These are phyloP conservation scores for Hypoxylon sp. DNA, from an alignment of 2,329 filamentous ascomycete genomes.

Conservation along the genomic window DNA sequence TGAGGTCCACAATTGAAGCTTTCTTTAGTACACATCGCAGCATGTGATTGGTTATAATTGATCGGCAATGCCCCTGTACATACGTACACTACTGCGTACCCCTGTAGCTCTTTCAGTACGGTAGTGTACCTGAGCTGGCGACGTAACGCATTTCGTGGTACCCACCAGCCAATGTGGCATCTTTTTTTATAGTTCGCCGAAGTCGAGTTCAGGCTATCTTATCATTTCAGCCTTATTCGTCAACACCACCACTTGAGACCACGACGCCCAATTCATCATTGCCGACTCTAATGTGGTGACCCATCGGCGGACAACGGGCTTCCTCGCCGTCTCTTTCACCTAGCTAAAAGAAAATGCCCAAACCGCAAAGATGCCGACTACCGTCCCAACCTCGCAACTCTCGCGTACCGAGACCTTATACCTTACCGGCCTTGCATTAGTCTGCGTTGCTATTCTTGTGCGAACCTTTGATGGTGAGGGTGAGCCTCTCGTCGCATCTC, in stretches of 20 bases:
- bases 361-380: conserved; percentile 47
- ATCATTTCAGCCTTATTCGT: conserved; percentile 34
- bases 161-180: conserved; percentile 29
- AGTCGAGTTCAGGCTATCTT: conserved; percentile 25
- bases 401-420: conserved; percentile 67
- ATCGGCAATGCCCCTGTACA: conserved; percentile 16
- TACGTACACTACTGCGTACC: not conserved
- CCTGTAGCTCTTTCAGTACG: conserved; percentile 1
- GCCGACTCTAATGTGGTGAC: conserved; percentile 36
- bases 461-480: conserved; percentile 86
- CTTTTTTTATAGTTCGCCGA: conserved; percentile 15
- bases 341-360: conserved; percentile 23
- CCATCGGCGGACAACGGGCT: conserved; percentile 23
- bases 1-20: conserved; percentile 33
- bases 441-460: conserved; percentile 79
- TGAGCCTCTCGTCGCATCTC: conserved; percentile 88
- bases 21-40: conserved; percentile 7
- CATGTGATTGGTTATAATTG: conserved; percentile 24
- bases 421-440: conserved; percentile 74
- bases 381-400: conserved; percentile 58
- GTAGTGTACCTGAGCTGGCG: no score
- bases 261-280: conserved; percentile 37
- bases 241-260: conserved; percentile 38
- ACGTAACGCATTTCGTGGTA: conserved; percentile 16
- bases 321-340: conserved; percentile 26